Evolutionary conservation across 2,329 filamentous ascomycete genomes (phyloP).

Genomic region (Aspergillus flavus): DNA sequence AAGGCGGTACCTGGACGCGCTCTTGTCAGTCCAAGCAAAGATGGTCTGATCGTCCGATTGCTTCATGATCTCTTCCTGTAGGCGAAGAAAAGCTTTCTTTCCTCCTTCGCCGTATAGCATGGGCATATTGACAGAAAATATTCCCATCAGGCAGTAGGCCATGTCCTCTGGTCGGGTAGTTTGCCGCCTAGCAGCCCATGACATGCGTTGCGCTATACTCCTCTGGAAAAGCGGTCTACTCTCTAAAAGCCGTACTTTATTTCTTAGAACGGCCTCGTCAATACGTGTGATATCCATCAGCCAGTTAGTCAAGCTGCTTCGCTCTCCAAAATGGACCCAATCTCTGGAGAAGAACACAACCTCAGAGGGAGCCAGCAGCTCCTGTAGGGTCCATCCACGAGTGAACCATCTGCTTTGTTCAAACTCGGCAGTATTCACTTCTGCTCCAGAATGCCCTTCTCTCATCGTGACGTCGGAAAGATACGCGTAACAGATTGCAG

Average conservation of each 20-base stretch:
- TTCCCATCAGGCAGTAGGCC: not conserved
- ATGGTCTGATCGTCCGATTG: not conserved
- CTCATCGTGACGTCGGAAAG: not conserved
- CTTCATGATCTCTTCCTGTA: not conserved
- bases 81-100: not conserved
- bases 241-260: too few species aligned
- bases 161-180: not conserved
- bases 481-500: not conserved
- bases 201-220: not conserved
- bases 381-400: not conserved
- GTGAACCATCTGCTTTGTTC: not conserved
- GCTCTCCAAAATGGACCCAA: not conserved
- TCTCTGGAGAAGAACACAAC: not conserved
- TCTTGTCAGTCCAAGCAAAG: not conserved
- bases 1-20: accelerated
- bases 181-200: not conserved
- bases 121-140: not conserved
- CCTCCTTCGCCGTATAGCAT: not conserved
- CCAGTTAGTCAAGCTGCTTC: not conserved
- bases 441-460: accelerated
- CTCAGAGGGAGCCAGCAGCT: not conserved
- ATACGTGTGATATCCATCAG: not conserved
- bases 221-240: too few species aligned
- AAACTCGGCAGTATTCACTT: not conserved
- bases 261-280: not conserved